phyloP scores from a whole-genome alignment of 495 filamentous ascomycete genomes.

The Thozetella sp. region DNA sequence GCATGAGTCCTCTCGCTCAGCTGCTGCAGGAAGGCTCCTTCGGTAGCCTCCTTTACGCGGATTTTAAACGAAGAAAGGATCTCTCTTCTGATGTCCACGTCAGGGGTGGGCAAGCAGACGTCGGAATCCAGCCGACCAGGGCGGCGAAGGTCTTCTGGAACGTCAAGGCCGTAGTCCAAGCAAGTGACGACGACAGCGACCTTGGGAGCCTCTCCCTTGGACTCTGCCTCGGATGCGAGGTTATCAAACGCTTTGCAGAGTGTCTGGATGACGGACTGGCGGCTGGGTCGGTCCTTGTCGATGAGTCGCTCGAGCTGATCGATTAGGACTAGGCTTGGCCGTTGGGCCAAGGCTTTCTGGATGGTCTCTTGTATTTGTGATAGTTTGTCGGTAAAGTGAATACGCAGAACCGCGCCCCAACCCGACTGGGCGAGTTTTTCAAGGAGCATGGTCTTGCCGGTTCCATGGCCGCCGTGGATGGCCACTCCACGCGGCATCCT shows the following conservation, averaged over 20 bases:
- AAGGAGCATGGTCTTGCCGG: conserved; percentile 77
- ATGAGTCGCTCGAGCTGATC: conserved; percentile 80
- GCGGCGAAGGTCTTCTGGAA: conserved; percentile 73
- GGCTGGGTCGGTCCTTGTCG: conserved; percentile 58
- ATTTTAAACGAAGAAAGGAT: conserved; percentile 64
- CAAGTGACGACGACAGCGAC: conserved; percentile 74
- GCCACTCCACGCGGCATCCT: conserved; percentile 60
- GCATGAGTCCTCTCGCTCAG: conserved; percentile 55
- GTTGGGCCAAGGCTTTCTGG: conserved; percentile 65
- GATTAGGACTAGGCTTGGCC: conserved; percentile 83
- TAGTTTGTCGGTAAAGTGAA: conserved; percentile 58
- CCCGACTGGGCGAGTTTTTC: conserved; percentile 63
- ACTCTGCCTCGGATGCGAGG: conserved; percentile 34
- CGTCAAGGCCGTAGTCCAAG: conserved; percentile 68
- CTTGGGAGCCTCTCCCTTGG: conserved; percentile 33
- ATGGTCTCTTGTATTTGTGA: conserved; percentile 70
- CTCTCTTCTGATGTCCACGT: conserved; percentile 67
- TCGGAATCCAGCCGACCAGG: conserved; percentile 68
- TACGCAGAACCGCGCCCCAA: conserved; percentile 67
- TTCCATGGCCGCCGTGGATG: conserved; percentile 81
- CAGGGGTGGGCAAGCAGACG: conserved; percentile 81
- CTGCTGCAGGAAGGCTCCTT: conserved; percentile 36
- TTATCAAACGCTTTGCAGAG: conserved; percentile 55
- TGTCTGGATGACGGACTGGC: conserved; percentile 44
- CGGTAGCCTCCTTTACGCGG: conserved; percentile 28